Evolutionary conservation across 106 monocot genomes (phyloP), one percentile per base, ranked within the genome.

Genomic region (Xerophyta viscosa): DNA sequence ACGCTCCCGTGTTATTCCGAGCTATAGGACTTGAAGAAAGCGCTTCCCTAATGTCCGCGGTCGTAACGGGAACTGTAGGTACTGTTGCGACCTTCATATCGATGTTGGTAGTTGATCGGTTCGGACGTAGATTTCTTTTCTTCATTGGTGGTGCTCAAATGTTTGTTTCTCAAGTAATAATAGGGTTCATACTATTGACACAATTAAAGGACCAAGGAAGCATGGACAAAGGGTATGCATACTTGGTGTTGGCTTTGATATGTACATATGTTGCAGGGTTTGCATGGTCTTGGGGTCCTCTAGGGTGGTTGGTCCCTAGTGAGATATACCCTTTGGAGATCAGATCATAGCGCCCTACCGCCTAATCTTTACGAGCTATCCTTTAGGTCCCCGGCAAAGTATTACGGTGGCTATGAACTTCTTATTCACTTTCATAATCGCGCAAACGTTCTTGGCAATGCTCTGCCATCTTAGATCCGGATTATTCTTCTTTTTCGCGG

Each of bases 1-100:
- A 73, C 41, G 30, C 73, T 0, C 73, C 66, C 15, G 20, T 73
- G n/a, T 24, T 73, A 45, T 60, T 73, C 29, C 52, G 66, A 14
- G 29, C 65, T 4, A 22, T 66, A 18, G 66, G 60, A 4, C 28
- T 54, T 9, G 24, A 45, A 45, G 48, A 54, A 50, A 66, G 43
- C 36, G 61, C 53, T 17, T 33, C 73, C 1, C 39, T 66, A 7
- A 21, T 73, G 52, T 36, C 48, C 2, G 23, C 64, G 4, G 39
- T 30, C 4, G 49, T 43, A 6, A 52, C 37, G 2, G 20, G 52
- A 0, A 22, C 37, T 0, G 37, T 43, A 5, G 44, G 41, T 0
- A 23, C 46, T 1, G 23, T 27, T 19, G 28, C 19, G 10, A 70
- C 27, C 33, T 11, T 72, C 19, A 25, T 44, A 24, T 2, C 58